phyloP scores from a whole-genome alignment of 345 rosid species.

The Brassica rapa region DNA sequence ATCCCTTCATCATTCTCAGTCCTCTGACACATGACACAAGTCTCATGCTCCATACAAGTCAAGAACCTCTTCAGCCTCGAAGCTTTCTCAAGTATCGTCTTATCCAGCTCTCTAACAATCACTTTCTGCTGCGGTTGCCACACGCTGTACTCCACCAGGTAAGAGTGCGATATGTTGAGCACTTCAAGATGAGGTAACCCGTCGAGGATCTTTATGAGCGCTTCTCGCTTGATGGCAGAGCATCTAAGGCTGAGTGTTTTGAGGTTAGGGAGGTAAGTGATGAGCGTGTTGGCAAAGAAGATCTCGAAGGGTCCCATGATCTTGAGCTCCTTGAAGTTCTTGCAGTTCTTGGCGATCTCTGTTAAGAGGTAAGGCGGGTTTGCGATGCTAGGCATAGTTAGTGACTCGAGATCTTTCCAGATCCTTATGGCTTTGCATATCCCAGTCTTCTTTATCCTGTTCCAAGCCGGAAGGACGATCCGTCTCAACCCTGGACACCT shows the following conservation, averaged over 20 bases:
- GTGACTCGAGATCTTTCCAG: constrained; percentile 80
- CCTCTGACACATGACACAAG: constrained; percentile 66
- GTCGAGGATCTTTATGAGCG: constrained; percentile 60
- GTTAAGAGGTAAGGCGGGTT: constrained; percentile 63
- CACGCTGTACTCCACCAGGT: constrained; percentile 52
- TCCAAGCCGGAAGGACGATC: constrained; percentile 86
- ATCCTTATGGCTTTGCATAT: constrained; percentile 68
- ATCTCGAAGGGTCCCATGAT: constrained; percentile 77
- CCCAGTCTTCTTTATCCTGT: constrained; percentile 68
- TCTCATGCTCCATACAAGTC: constrained; percentile 54
- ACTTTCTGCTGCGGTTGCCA: constrained; percentile 44
- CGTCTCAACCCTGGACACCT: constrained; percentile 72
- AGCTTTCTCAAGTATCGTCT: constrained; percentile 48
- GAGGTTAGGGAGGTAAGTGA: constrained; percentile 49
- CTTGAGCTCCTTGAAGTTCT: constrained; percentile 54
- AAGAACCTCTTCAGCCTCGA: constrained; percentile 54
- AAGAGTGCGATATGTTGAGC: constrained; percentile 82
- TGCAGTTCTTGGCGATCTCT: constrained; percentile 74
- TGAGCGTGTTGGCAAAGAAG: constrained; percentile 52
- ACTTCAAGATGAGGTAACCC: constrained; percentile 58
- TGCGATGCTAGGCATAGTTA: constrained; percentile 89
- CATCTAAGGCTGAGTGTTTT: constrained; percentile 74
- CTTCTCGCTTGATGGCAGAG: constrained; percentile 57
- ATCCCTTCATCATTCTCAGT: constrained; percentile 58
- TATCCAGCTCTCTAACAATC: constrained; percentile 48